Evolutionary conservation across 768 basidiomycete genomes (phyloP), one percentile per base, ranked within the genome.

Genomic region (Calocera viscosa): DNA sequence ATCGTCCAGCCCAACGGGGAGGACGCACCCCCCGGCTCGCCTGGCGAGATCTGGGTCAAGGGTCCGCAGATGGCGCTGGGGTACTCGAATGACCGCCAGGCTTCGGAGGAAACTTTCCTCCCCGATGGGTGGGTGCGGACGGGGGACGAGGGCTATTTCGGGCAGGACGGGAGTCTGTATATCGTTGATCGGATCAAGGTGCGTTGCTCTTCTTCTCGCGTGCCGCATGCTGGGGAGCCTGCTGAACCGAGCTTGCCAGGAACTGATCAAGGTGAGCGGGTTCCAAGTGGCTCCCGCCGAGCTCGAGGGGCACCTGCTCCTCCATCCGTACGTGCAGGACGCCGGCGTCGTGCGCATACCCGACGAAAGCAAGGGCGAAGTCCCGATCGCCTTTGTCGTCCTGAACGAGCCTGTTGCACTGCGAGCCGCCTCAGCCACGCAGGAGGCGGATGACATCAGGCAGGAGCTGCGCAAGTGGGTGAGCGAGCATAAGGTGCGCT

Each of bases 381-480:
- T 87, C 24, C 88, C 88, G 0, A 72, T 88, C 71, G 89, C 88
- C 2, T 89, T 84, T 70, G 80, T 89, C 2, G 84, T 83, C 0
- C 78, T 87, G 2, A 78, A 75, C 53, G 69, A 74, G 1, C 77
- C 78, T 16, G 76, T 79, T 2, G 77, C 78, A 11, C 73, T 73
- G 35, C 77, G 80, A 49, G 73, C 78, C 11, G 75, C 77, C 28
- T 66, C 73, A 38, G 72, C 78, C 34, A 69, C 77, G 0, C 67
- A 67, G 16, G 81, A 76, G 32, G 77, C 72, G 0, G 74, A 77
- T 1, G 72, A 74, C 53, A 73, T 85, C 63, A 82, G 82, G 71
- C 73, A 70, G 28, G 79, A 47, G 43, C 43, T 47, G 7, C 5
- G 24, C 7, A 47, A 17, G 19, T 47, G 43, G 43, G 43, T 47